Conservation (phyloP, 441 rosid genomes). For the Euphorbia schlechtendalii region DNA sequence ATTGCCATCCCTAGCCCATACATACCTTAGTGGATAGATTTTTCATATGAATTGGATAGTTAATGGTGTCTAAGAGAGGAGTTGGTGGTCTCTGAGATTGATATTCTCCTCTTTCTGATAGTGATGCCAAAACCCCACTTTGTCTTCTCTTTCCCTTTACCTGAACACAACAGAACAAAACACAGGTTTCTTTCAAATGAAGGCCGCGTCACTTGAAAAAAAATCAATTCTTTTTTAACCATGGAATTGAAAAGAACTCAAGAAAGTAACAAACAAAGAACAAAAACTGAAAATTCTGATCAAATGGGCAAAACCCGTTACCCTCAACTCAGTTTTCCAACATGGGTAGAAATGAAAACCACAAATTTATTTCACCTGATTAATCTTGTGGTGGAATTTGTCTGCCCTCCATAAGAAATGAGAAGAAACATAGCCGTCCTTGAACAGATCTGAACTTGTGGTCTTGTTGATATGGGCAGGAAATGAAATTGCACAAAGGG, state of each 20-base stretch:
- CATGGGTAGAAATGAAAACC: background rate
- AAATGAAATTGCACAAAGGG: constrained; percentile 59
- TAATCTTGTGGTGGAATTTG: constrained; percentile 35
- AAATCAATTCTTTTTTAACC: background rate
- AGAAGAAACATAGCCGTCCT: constrained; percentile 33
- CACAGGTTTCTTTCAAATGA: constrained; percentile 23
- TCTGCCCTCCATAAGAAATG: constrained; percentile 39
- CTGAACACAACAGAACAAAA: constrained; percentile 30
- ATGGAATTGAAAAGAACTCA: constrained; percentile 2
- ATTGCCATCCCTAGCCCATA: no score
- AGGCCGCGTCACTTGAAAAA: background rate
- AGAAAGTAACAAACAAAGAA: background rate
- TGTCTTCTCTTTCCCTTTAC: constrained; percentile 47
- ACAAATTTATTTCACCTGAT: constrained; percentile 17
- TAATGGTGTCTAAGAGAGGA: constrained; percentile 58
- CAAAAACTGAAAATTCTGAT: constrained; percentile 1
- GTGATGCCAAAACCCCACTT: constrained; percentile 54
- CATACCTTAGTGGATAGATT: constrained; percentile 36
- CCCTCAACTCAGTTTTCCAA: background rate
- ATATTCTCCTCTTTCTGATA: constrained; percentile 66
- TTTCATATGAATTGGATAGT: constrained; percentile 42
- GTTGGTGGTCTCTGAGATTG: constrained; percentile 73
- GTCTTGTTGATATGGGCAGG: constrained; percentile 36
- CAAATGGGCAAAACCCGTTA: background rate
- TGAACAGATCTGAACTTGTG: constrained; percentile 35